phyloP scores from a whole-genome alignment of 2,329 filamentous ascomycete species.

The Monilinia aucupariae region DNA sequence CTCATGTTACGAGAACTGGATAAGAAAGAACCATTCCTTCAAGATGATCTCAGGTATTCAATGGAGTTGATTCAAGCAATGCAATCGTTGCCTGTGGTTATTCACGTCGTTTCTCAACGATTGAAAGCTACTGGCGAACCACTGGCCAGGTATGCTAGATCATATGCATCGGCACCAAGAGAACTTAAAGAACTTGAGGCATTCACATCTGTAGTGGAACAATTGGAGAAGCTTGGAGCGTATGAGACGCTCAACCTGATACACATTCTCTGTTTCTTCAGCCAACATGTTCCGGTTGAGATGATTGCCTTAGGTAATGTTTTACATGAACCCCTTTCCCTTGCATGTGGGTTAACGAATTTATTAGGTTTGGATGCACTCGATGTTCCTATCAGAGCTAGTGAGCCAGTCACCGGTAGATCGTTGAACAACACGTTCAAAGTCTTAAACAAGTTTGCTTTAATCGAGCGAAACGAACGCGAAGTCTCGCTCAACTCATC shows the following conservation, averaged over 20 bases:
- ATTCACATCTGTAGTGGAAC: conserved; percentile 45
- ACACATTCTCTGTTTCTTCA: conserved; percentile 59
- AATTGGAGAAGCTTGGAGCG: conserved; percentile 44
- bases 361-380: conserved; percentile 42
- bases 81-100: conserved; percentile 60
- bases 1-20: conserved; percentile 59
- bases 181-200: conserved; percentile 44
- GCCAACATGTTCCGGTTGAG: conserved; percentile 60
- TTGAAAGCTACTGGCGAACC: conserved; percentile 57
- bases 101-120: conserved; percentile 59
- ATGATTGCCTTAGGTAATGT: conserved; percentile 52
- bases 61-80: conserved; percentile 59
- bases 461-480: conserved; percentile 47
- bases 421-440: conserved; percentile 44
- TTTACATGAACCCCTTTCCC: background rate
- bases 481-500: conserved; percentile 25
- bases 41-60: conserved; percentile 51
- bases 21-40: conserved; percentile 47
- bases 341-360: background rate
- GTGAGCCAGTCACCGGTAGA: conserved; percentile 34
- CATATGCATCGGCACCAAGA: conserved; percentile 51
- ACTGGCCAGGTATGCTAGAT: conserved; percentile 54
- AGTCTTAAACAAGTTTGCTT: conserved; percentile 47
- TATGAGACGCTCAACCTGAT: conserved; percentile 58
- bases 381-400: conserved; percentile 45